Evolutionary conservation across 768 basidiomycete species (phyloP).

Genomic region (Russula lepida): DNA sequence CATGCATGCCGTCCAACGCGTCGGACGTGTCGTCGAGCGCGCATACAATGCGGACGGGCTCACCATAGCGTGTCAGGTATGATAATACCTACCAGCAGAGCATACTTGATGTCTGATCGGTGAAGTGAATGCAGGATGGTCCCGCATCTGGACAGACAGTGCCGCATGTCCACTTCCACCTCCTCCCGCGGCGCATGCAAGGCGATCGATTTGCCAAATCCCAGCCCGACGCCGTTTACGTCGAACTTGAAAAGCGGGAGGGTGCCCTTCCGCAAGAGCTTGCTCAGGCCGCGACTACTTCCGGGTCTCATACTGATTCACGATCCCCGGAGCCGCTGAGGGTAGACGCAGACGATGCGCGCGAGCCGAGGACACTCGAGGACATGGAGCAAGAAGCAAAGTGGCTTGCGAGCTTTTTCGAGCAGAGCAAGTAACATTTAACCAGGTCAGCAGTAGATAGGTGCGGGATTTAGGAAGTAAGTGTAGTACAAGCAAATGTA

Average conservation of each 20-base stretch:
- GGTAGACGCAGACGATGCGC: slow-evolving; percentile 39
- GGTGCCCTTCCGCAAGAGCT: slow-evolving; percentile 38
- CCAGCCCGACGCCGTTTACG: slow-evolving; percentile 70
- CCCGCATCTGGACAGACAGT: slow-evolving; percentile 75
- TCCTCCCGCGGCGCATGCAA: slow-evolving; percentile 70
- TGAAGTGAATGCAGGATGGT: slow-evolving; percentile 59
- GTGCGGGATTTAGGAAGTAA: neutral
- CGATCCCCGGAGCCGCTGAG: slow-evolving; percentile 27
- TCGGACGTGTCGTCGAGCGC: slow-evolving; percentile 72
- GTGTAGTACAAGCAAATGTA: neutral
- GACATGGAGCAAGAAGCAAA: slow-evolving; percentile 51
- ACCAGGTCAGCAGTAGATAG: neutral
- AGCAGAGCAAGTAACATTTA: neutral
- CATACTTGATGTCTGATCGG: neutral
- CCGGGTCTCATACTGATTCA: neutral
- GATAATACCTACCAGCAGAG: no score
- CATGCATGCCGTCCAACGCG: slow-evolving; percentile 69
- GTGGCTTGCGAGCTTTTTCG: slow-evolving; percentile 41
- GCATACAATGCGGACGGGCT: slow-evolving; percentile 77
- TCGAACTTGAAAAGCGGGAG: slow-evolving; percentile 63
- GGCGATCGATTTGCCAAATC: slow-evolving; percentile 55
- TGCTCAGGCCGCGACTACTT: neutral
- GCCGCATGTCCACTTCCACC: slow-evolving; percentile 96
- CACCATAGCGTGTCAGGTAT: slow-evolving; percentile 88
- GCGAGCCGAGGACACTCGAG: slow-evolving; percentile 36